Evolutionary conservation across 441 rosid genomes (phyloP).

Genomic region (Adansonia grandidieri): DNA sequence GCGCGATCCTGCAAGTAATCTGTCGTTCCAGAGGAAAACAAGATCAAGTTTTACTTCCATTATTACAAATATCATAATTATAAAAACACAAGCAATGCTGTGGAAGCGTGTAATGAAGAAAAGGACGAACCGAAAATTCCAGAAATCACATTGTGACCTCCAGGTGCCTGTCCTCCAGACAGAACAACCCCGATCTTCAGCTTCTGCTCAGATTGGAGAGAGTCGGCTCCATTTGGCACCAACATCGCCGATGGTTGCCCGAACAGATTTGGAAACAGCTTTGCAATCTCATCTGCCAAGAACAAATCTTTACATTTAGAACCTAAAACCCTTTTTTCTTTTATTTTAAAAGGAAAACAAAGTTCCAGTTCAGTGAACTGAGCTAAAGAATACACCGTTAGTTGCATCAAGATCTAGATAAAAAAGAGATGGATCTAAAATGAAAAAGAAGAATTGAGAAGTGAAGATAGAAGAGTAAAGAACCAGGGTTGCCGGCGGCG

Average conservation of each 20-base stretch:
- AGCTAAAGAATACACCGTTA: neutral
- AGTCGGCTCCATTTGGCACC: slow-evolving; percentile 48
- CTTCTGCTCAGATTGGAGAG: slow-evolving; percentile 50
- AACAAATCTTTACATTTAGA: neutral
- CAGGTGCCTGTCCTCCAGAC: slow-evolving; percentile 99
- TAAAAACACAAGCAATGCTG: neutral
- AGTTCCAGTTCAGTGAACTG: neutral
- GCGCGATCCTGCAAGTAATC: slow-evolving; percentile 92
- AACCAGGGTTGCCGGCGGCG: slow-evolving; percentile 94
- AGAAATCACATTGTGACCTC: slow-evolving; percentile 97
- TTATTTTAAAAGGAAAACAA: neutral
- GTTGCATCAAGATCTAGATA: neutral
- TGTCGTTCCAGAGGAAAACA: slow-evolving; percentile 27
- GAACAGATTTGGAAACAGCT: slow-evolving; percentile 81
- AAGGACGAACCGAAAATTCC: slow-evolving; percentile 73
- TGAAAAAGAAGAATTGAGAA: neutral
- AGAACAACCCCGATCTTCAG: slow-evolving; percentile 90
- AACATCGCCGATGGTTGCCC: slow-evolving; percentile 82
- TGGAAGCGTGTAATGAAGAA: neutral
- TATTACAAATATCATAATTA: neutral
- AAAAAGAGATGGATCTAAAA: neutral
- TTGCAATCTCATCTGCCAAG: slow-evolving; percentile 77
- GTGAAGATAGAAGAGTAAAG: neutral
- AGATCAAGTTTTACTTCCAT: neutral
- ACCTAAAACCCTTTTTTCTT: neutral